Evolutionary conservation across 805 yeast genomes (phyloP).

Genomic region (Suhomyces faveliae): DNA sequence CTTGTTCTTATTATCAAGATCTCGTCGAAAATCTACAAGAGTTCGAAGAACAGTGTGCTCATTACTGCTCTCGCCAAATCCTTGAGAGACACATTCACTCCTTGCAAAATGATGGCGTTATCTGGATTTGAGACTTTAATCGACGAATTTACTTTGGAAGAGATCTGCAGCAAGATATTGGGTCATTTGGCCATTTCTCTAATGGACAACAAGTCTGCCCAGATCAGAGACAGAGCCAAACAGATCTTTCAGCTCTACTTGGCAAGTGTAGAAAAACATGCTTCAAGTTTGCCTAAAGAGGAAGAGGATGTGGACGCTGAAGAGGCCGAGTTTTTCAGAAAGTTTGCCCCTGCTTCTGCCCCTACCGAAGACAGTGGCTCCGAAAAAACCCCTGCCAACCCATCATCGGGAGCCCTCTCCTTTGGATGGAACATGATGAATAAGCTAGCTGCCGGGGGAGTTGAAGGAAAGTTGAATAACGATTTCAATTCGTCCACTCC

Average conservation of each 20-base stretch:
- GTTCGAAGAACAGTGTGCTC: slow-evolving; percentile 66
- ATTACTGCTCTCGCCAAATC: slow-evolving; percentile 86
- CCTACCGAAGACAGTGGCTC: slow-evolving; percentile 7
- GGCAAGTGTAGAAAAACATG: slow-evolving; percentile 38
- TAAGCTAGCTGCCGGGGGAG: slow-evolving; percentile 27
- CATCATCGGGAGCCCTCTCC: slow-evolving; percentile 14
- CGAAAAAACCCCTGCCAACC: slow-evolving; percentile 9
- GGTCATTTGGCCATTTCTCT: slow-evolving; percentile 84
- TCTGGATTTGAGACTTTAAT: slow-evolving; percentile 66
- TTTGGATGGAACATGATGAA: slow-evolving; percentile 41
- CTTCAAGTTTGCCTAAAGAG: slow-evolving; percentile 30
- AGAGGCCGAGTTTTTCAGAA: slow-evolving; percentile 37
- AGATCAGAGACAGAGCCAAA: slow-evolving; percentile 73
- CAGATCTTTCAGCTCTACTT: slow-evolving; percentile 60
- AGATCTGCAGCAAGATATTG: slow-evolving; percentile 74
- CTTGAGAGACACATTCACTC: slow-evolving; percentile 72
- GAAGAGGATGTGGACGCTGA: slow-evolving; percentile 41
- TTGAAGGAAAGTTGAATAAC: slow-evolving; percentile 35
- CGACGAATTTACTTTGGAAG: slow-evolving; percentile 66
- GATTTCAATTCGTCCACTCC: slow-evolving; percentile 39
- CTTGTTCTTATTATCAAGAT: slow-evolving; percentile 66
- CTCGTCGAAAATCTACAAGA: slow-evolving; percentile 53
- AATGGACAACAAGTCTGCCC: slow-evolving; percentile 63
- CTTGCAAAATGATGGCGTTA: slow-evolving; percentile 73
- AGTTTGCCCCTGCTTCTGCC: slow-evolving; percentile 18